Conservation (phyloP, 2,329 filamentous ascomycete species). For the Pleomassaria siparia region DNA sequence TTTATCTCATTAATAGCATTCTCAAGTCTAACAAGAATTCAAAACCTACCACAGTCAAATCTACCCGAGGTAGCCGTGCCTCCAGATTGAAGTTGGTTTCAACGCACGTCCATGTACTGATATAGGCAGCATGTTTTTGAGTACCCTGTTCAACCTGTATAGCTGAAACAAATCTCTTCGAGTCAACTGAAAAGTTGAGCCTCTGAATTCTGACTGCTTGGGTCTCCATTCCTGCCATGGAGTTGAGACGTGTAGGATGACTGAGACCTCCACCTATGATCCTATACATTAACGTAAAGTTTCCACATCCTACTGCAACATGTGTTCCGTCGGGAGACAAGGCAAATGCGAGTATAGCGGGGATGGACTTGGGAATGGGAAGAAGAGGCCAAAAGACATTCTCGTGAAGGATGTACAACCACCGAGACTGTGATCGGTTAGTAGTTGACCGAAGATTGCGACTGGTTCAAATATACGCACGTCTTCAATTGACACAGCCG, state of each 20-base stretch:
- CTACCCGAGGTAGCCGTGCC: background rate
- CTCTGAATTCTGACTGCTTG: slow-evolving; percentile 5
- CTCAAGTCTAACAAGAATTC: background rate
- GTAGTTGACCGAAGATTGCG: background rate
- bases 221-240: background rate
- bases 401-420: slow-evolving; percentile 3
- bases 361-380: background rate
- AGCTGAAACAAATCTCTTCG: slow-evolving; percentile 3
- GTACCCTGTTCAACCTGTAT: slow-evolving; percentile 3
- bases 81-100: background rate
- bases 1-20: background rate
- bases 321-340: slow-evolving; percentile 3
- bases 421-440: slow-evolving; percentile 1
- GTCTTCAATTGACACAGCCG: slow-evolving; percentile 4
- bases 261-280: background rate
- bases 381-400: slow-evolving; percentile 2
- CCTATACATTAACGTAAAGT: slow-evolving; percentile 1
- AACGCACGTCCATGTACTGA: slow-evolving; percentile 1
- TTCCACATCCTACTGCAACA: slow-evolving; percentile 5
- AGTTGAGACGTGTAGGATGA: background rate
- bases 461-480: background rate
- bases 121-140: slow-evolving; percentile 2
- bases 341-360: background rate
- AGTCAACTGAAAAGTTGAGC: slow-evolving; percentile 6
- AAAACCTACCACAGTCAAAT: slow-evolving; percentile 3